Evolutionary conservation across 75 land plant genomes (phyloP).

Genomic region (Picea glauca): DNA sequence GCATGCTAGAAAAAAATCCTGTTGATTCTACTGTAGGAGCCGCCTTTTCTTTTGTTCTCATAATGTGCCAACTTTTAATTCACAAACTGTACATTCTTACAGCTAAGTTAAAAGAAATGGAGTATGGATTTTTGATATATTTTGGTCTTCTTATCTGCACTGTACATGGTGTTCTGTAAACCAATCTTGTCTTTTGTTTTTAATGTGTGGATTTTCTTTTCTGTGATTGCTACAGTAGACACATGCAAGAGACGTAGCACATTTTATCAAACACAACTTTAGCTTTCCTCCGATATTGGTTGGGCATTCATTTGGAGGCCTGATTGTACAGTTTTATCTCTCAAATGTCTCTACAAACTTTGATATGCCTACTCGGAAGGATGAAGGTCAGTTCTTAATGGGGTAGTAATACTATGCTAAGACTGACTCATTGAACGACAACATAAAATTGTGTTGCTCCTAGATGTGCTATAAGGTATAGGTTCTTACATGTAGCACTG

Average conservation of each 20-base stretch:
- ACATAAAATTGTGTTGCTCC: too few relatives aligned
- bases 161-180: not conserved
- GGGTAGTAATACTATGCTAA: not conserved
- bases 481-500: too few relatives aligned
- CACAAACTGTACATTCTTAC: not conserved
- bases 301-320: slow-evolving; percentile 91
- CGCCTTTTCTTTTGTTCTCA: not conserved
- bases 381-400: not conserved
- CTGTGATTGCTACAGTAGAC: slow-evolving; percentile 46
- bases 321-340: slow-evolving; percentile 72
- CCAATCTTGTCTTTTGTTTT: not conserved
- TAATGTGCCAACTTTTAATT: not conserved
- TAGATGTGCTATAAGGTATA: too few relatives aligned
- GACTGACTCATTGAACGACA: not conserved
- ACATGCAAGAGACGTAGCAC: slow-evolving; percentile 77
- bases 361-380: not conserved
- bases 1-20: not conserved
- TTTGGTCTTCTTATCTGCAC: not conserved
- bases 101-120: not conserved
- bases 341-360: slow-evolving; percentile 20
- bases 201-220: slow-evolving; percentile 3
- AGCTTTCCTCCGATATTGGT: slow-evolving; percentile 57
- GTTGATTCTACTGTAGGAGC: not conserved
- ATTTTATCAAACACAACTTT: slow-evolving; percentile 50
- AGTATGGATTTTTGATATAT: not conserved